Percentiles rank a stretch among this genome's conserved stretches.
Evolutionary conservation across 306 rosid genomes (phyloP).

Genomic region (Psophocarpus tetragonolobus): DNA sequence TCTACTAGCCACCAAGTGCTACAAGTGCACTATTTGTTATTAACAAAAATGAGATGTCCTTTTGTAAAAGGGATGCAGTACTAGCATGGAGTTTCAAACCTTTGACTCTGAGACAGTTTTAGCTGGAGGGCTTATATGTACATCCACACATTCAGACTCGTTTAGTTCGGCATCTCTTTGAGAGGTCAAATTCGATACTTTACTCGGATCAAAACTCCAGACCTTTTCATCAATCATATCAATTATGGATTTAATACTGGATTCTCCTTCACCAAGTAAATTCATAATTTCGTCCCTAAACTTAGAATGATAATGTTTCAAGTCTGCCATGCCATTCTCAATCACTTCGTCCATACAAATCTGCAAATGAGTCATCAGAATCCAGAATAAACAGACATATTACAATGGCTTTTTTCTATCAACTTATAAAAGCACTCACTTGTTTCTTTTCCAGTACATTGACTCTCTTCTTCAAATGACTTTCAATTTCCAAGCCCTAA

Average conservation of each 20-base stretch:
- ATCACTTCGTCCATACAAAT: constrained; percentile 52
- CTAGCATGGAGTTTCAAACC: constrained; percentile 49
- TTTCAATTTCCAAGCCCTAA: constrained; percentile 96
- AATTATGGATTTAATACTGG: constrained; percentile 56
- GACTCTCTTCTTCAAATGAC: constrained; percentile 80
- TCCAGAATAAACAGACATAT: constrained; percentile 30
- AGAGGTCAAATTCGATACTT: constrained; percentile 38
- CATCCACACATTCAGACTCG: constrained; percentile 63
- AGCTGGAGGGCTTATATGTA: constrained; percentile 51
- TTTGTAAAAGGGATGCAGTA: constrained; percentile 22
- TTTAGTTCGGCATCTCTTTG: constrained; percentile 51
- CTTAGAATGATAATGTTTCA: constrained; percentile 58
- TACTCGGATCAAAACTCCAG: constrained; percentile 45
- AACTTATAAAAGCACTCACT: constrained; percentile 54
- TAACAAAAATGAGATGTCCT: background rate
- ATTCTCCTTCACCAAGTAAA: constrained; percentile 69
- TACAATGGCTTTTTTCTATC: background rate
- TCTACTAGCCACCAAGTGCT: background rate
- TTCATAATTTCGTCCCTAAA: constrained; percentile 52
- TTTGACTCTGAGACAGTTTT: constrained; percentile 38
- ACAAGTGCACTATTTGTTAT: constrained; percentile 19
- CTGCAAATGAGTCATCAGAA: constrained; percentile 52
- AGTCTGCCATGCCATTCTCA: constrained; percentile 52
- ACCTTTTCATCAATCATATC: constrained; percentile 56
- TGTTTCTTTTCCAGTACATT: constrained; percentile 67